These are phyloP conservation scores for Barnettozyma wickerhamii DNA, from an alignment of 805 yeast genomes.

Conservation along the genomic window DNA sequence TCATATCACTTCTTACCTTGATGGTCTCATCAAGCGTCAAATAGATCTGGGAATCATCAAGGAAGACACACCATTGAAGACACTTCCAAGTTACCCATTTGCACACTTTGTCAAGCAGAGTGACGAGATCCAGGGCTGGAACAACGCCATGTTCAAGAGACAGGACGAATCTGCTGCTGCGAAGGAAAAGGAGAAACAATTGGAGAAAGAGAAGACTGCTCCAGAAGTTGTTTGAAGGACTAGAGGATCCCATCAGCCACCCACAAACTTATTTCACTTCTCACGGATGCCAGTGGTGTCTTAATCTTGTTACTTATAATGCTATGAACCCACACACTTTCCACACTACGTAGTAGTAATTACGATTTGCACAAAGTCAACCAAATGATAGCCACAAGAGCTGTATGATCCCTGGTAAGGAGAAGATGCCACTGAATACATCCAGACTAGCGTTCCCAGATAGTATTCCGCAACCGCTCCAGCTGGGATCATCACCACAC, in stretches of 20 bases:
- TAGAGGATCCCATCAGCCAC: too few species aligned
- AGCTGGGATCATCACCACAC: constrained; percentile 27
- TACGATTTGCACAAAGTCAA: too few species aligned
- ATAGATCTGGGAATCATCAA: constrained; percentile 49
- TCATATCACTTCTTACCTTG: constrained; percentile 55
- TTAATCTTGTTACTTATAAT: too few species aligned
- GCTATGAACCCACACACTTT: too few species aligned
- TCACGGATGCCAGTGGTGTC: too few species aligned
- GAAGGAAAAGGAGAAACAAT: constrained; percentile 7
- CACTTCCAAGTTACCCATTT: constrained; percentile 60
- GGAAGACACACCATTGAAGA: constrained; percentile 53
- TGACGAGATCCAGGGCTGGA: constrained; percentile 40
- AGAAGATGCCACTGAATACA: constrained; percentile 27
- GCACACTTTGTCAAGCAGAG: constrained; percentile 44
- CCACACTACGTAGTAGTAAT: too few species aligned
- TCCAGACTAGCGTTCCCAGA: constrained; percentile 13
- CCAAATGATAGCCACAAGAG: background rate
- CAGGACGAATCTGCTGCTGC: constrained; percentile 20
- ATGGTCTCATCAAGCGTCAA: constrained; percentile 54
- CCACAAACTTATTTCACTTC: background rate
- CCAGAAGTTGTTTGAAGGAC: constrained; percentile 1
- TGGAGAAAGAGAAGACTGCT: constrained; percentile 3
- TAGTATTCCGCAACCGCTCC: constrained; percentile 26
- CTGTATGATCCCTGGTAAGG: constrained; percentile 35
- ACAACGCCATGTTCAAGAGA: constrained; percentile 25